These are phyloP conservation scores for Stephanodiscus minutulus DNA, from an alignment of 108 stramenopile species.

Conservation along the genomic window DNA sequence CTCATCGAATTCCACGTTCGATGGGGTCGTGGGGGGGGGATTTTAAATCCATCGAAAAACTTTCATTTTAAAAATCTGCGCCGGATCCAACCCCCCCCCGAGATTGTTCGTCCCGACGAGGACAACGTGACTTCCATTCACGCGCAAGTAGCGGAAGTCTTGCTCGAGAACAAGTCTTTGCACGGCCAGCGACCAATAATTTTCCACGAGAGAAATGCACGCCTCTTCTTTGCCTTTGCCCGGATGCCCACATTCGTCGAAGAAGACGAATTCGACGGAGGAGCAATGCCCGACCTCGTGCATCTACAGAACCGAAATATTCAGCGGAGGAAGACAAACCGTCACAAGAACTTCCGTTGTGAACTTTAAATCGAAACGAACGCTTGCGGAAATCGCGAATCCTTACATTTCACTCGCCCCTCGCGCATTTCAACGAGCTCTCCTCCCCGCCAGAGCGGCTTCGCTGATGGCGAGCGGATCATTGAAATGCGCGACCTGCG, in stretches of 20 bases:
- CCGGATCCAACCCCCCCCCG: too few relatives aligned
- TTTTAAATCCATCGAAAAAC: too few relatives aligned
- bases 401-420: not conserved
- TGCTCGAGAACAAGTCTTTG: too few relatives aligned
- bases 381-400: not conserved
- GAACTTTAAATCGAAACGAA: not conserved
- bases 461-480: not conserved
- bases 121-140: too few relatives aligned
- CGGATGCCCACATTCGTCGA: not conserved
- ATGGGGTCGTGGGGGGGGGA: too few relatives aligned
- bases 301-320: conserved; percentile 2
- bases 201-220: not conserved
- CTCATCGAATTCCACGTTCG: too few relatives aligned
- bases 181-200: too few relatives aligned
- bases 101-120: too few relatives aligned
- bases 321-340: not conserved
- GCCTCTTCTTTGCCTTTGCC: not conserved
- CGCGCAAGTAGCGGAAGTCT: too few relatives aligned
- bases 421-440: not conserved
- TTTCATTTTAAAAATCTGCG: too few relatives aligned
- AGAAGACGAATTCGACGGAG: conserved; percentile 1
- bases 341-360: not conserved
- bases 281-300: conserved; percentile 1
- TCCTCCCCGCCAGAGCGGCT: not conserved
- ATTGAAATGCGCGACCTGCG: conserved; percentile 8